Evolutionary conservation across 1,139 yeast genomes (phyloP).

Genomic region (Saccharomycopsis phalli): DNA sequence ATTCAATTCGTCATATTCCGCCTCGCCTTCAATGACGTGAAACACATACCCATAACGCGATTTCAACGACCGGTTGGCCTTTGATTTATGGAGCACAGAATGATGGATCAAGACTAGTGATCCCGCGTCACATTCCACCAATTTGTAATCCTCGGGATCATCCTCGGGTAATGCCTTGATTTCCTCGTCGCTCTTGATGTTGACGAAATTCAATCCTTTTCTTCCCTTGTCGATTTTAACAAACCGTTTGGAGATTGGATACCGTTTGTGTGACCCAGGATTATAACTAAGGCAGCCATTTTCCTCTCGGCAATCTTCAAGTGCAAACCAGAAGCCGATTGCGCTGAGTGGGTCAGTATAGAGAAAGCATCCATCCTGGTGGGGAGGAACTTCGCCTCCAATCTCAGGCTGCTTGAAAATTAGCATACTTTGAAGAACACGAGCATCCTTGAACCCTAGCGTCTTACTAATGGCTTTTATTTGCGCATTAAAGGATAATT

Average conservation of each 20-base stretch:
- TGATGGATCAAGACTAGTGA: constrained; percentile 62
- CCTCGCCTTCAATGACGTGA: constrained; percentile 63
- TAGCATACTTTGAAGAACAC: constrained; percentile 72
- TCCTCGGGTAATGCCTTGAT: constrained; percentile 23
- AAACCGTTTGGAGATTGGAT: constrained; percentile 56
- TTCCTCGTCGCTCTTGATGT: constrained; percentile 24
- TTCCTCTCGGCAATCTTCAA: constrained; percentile 58
- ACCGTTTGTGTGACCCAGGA: constrained; percentile 65
- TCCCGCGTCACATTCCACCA: constrained; percentile 63
- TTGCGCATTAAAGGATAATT: constrained; percentile 43
- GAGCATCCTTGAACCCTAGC: constrained; percentile 51
- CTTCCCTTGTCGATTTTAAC: constrained; percentile 49
- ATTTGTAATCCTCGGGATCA: constrained; percentile 35
- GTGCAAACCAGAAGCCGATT: constrained; percentile 75
- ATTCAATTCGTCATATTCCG: constrained; percentile 51
- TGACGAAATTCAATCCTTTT: constrained; percentile 31
- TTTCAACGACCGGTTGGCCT: constrained; percentile 42
- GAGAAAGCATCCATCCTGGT: constrained; percentile 67
- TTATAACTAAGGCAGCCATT: constrained; percentile 67
- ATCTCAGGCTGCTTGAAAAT: constrained; percentile 71
- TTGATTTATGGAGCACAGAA: constrained; percentile 64
- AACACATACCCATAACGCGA: constrained; percentile 75
- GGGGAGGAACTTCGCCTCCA: constrained; percentile 73
- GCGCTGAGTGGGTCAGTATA: constrained; percentile 67
- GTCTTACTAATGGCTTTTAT: constrained; percentile 45